Conservation (phyloP, 352 stramenopile genomes). For the Globisporangium yorkense region DNA sequence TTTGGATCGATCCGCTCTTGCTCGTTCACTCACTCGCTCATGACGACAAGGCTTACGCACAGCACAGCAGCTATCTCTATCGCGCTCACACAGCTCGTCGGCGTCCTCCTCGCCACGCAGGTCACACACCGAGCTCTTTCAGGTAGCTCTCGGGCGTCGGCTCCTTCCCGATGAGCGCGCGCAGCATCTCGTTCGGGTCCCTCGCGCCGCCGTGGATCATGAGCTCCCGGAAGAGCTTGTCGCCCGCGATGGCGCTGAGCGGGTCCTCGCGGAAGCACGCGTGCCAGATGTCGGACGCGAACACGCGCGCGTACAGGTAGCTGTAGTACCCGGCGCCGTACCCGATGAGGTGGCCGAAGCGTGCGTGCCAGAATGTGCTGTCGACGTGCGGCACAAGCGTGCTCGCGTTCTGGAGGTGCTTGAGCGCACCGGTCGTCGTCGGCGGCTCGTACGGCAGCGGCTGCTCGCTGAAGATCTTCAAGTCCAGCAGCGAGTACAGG, state of each 20-base stretch:
- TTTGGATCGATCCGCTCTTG: no score
- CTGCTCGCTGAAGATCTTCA: slow-evolving; percentile 64
- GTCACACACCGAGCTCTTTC: slow-evolving; percentile 56
- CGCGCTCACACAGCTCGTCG: neutral
- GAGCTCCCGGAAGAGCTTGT: slow-evolving; percentile 61
- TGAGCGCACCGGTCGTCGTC: slow-evolving; percentile 52
- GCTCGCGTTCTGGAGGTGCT: slow-evolving; percentile 61
- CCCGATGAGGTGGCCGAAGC: slow-evolving; percentile 87
- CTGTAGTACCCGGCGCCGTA: slow-evolving; percentile 91
- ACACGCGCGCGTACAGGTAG: slow-evolving; percentile 89
- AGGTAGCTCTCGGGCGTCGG: slow-evolving; percentile 64
- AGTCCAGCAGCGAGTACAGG: slow-evolving; percentile 76
- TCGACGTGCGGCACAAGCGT: slow-evolving; percentile 76
- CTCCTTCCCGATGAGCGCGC: slow-evolving; percentile 51
- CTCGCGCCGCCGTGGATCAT: slow-evolving; percentile 85
- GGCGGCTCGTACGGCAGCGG: slow-evolving; percentile 29
- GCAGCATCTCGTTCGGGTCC: slow-evolving; percentile 81
- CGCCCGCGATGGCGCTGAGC: slow-evolving; percentile 49
- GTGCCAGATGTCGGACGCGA: slow-evolving; percentile 87
- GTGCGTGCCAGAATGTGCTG: slow-evolving; percentile 78
- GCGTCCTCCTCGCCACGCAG: no score
- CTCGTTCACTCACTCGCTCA: neutral
- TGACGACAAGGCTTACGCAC: neutral
- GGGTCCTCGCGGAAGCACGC: slow-evolving; percentile 58
- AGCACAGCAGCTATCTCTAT: neutral